Conservation (phyloP, 2,329 filamentous ascomycete genomes). For the Fusarium incarnatum region DNA sequence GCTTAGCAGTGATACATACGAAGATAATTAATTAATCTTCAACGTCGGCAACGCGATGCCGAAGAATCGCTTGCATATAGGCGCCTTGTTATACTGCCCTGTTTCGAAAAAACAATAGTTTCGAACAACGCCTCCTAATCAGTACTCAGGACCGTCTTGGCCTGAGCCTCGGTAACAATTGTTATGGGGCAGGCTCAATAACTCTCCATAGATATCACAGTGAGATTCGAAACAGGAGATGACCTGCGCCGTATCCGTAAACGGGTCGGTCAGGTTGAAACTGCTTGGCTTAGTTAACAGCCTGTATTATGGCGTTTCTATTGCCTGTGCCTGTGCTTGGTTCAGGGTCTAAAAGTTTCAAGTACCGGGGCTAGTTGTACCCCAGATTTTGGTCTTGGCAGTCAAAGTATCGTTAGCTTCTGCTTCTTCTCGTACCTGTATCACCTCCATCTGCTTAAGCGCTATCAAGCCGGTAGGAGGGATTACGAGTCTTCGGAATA, state of each 20-base stretch:
- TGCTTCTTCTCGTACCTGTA: background rate
- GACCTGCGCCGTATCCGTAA: background rate
- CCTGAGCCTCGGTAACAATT: background rate
- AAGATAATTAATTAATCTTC: background rate
- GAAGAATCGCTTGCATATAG: background rate
- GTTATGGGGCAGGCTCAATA: background rate
- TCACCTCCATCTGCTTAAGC: background rate
- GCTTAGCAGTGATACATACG: background rate
- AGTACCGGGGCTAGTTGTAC: conserved; percentile 15
- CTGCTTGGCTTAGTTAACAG: conserved; percentile 5
- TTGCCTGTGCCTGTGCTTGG: background rate
- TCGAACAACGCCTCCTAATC: background rate
- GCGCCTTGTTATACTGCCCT: background rate
- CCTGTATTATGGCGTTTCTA: conserved; percentile 2
- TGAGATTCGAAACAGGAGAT: conserved; percentile 3
- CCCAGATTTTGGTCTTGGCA: conserved; percentile 9
- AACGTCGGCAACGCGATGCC: conserved; percentile 17
- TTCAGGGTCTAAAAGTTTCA: conserved; percentile 17
- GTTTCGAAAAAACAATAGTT: conserved; percentile 8
- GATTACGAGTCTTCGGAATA: background rate
- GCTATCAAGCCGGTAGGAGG: background rate
- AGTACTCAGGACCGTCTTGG: background rate
- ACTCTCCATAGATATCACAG: background rate
- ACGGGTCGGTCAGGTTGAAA: background rate
- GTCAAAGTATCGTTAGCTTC: background rate